Evolutionary conservation across 768 basidiomycete species (phyloP).

Genomic region (Boletus tomentosulus): DNA sequence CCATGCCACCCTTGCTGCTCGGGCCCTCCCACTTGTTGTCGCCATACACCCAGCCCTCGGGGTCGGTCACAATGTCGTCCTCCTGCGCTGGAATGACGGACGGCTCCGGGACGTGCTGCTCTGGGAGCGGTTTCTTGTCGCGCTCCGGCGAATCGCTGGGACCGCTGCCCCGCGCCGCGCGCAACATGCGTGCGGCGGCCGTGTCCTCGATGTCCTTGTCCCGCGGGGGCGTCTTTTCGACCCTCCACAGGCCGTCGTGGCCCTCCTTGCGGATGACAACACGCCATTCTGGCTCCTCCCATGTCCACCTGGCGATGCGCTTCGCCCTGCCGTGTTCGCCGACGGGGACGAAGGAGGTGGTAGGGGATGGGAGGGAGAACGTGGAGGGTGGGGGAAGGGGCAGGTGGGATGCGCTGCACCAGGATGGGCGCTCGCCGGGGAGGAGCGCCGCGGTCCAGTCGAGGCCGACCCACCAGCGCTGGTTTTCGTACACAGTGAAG

Average conservation of each 20-base stretch:
- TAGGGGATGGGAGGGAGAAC: conserved; percentile 62
- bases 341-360: conserved; percentile 52
- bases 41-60: conserved; percentile 89
- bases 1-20: conserved; percentile 74
- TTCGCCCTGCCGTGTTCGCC: conserved; percentile 50
- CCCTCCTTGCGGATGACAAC: conserved; percentile 61
- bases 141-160: conserved; percentile 21
- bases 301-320: conserved; percentile 78
- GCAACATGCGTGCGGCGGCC: conserved; percentile 42
- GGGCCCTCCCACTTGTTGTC: conserved; percentile 94
- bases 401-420: conserved; percentile 60
- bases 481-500: conserved; percentile 91
- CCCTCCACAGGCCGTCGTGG: conserved; percentile 44
- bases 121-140: conserved; percentile 17
- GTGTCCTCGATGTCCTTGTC: conserved; percentile 42
- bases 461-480: conserved; percentile 96
- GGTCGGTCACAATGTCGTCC: conserved; percentile 64
- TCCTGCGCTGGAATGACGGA: conserved; percentile 34
- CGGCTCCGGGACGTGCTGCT: conserved; percentile 27
- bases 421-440: conserved; percentile 85
- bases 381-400: conserved; percentile 66
- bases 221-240: conserved; percentile 59
- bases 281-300: conserved; percentile 91
- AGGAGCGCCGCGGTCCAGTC: conserved; percentile 94
- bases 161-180: conserved; percentile 44